Base-by-base conservation (phyloP, 108 stramenopile genomes). In the Cyclotella sp. region DNA sequence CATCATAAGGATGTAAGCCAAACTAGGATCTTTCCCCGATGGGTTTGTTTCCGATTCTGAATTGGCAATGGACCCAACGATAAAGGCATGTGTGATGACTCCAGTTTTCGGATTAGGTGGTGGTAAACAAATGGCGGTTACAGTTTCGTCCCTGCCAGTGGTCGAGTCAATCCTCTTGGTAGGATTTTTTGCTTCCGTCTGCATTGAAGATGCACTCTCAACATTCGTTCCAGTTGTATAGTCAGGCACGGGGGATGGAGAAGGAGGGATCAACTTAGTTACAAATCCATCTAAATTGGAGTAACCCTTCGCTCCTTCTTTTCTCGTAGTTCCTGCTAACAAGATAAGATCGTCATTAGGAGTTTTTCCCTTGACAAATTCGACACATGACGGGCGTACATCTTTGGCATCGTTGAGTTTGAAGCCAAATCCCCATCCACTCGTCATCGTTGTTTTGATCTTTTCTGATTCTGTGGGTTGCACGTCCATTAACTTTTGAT, bases 371-470 rank as follows among this genome's bases (percentile, higher is more conserved):
- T 75, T 75, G 21, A 81, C 63, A 26, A 81, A 81, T 42, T 71
- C 70, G 9, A 81, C 46, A 47, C 74, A 71, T n/a, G 62, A 64
- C 43, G 81, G 81, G 34, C 81, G 62, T 22, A 81, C 73, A 51
- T 75, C 81, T 44, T 57, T 66, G 27, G 81, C 81, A 64, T 81
- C 81, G 39, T 81, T 81, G 18, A 81, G 63, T 54, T 81, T 81
- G 58, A 81, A 81, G 14, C 81, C 81, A 44, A 81, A 81, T 41
- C 73, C 73, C 81, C 81, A 81, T n/a, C 81, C 81, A 60, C 69
- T 71, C 11, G 42, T 40, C 74, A 81, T 74, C 0, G 81, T 75
- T 21, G 49, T 34, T 57, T 81, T 81, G 11, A 81, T 51, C 39
- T 70, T 55, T 40, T 81, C 81, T 18, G 47, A 28, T 12, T 40